Conservation (phyloP, 495 filamentous ascomycete genomes). For the Amphirosellinia nigrospora region DNA sequence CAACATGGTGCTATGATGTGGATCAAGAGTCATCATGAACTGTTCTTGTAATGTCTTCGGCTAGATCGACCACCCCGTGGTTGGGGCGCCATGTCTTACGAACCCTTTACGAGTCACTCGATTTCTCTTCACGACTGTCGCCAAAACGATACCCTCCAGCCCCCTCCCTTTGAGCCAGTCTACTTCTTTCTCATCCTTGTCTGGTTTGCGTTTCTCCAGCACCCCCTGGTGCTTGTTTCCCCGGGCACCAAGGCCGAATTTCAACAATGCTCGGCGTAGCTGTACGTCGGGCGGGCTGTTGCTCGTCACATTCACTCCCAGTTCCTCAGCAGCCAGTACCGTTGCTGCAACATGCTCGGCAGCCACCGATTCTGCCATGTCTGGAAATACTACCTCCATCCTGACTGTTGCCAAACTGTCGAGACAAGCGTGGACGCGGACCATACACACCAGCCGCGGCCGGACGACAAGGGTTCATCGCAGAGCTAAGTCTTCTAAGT, state of each 20-base stretch:
- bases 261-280: constrained; percentile 45
- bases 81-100: constrained; percentile 53
- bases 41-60: constrained; percentile 51
- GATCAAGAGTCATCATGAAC: constrained; percentile 38
- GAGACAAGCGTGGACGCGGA: constrained; percentile 42
- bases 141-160: constrained; percentile 35
- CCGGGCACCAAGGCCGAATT: constrained; percentile 28
- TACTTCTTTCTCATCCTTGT: constrained; percentile 28
- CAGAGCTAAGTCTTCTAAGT: constrained; percentile 50
- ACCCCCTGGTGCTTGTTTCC: constrained; percentile 34
- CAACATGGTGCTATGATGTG: constrained; percentile 2
- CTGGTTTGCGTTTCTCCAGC: constrained; percentile 28
- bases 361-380: constrained; percentile 47
- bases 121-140: constrained; percentile 44
- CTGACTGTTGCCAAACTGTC: constrained; percentile 49
- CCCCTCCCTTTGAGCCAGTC: constrained; percentile 30
- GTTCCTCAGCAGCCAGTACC: constrained; percentile 44
- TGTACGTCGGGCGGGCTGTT: constrained; percentile 53
- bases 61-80: constrained; percentile 52
- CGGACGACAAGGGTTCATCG: constrained; percentile 33
- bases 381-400: constrained; percentile 39
- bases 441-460: constrained; percentile 37
- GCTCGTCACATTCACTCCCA: constrained; percentile 45
- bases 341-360: constrained; percentile 50
- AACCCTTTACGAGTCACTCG: constrained; percentile 49